Conservation (phyloP, 306 rosid genomes). For the Gleditsia sinensis region DNA sequence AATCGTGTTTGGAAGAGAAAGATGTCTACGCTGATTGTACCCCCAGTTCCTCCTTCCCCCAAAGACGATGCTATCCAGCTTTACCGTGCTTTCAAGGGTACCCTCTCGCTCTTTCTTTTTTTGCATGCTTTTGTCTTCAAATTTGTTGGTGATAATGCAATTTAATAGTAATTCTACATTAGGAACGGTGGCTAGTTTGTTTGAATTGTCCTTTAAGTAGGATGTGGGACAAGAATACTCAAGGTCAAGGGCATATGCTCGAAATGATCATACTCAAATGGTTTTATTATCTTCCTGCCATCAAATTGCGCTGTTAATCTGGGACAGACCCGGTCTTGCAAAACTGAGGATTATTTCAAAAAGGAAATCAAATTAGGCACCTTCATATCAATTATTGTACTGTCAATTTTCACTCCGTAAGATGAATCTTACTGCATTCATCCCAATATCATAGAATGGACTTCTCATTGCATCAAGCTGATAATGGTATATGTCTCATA, state of each 20-base stretch:
- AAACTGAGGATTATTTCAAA: neutral
- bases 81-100: conserved; percentile 85
- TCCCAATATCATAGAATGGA: neutral
- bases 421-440: neutral
- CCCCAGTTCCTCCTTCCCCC: conserved; percentile 65
- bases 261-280: neutral
- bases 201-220: neutral
- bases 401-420: neutral
- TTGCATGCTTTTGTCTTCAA: neutral
- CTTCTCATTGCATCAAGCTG: neutral
- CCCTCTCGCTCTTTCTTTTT: neutral
- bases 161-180: neutral
- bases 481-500: neutral
- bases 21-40: conserved; percentile 54
- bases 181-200: neutral
- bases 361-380: neutral
- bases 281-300: neutral
- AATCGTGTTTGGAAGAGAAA: neutral
- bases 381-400: neutral
- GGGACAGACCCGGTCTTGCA: neutral
- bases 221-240: neutral
- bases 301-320: neutral
- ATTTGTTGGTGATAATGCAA: neutral
- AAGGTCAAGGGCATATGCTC: neutral
- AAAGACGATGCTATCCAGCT: conserved; percentile 75